These are phyloP conservation scores for Heliosperma pusillum DNA, from an alignment of 148 eudicot genomes.

Conservation along the genomic window DNA sequence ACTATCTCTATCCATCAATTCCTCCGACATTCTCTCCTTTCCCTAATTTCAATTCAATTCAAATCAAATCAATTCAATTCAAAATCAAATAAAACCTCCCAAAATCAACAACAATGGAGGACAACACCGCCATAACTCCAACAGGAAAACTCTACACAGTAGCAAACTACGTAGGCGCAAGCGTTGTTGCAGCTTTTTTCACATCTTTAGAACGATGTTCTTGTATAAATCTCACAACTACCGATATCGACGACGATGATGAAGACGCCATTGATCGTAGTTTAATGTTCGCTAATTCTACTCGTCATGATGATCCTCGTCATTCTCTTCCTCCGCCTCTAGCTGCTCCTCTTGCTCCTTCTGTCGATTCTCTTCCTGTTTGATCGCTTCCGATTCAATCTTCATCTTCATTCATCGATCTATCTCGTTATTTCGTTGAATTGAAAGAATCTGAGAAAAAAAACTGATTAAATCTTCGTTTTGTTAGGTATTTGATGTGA, in stretches of 20 bases:
- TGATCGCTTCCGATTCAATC: conserved; percentile 27
- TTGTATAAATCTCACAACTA: conserved; percentile 60
- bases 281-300: conserved; percentile 43
- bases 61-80: not conserved
- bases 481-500: not conserved
- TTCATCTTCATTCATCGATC: not conserved
- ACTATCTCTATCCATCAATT: no score
- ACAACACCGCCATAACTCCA: conserved; percentile 32
- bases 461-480: not conserved
- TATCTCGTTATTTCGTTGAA: not conserved
- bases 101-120: conserved; percentile 32
- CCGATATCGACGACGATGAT: conserved; percentile 49
- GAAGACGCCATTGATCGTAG: conserved; percentile 66
- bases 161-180: conserved; percentile 64
- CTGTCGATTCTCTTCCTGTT: conserved; percentile 66
- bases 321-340: conserved; percentile 34
- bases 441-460: not conserved
- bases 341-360: conserved; percentile 21
- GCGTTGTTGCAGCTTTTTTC: conserved; percentile 72
- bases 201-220: conserved; percentile 67
- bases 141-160: conserved; percentile 43
- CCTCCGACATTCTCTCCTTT: conserved; percentile 1
- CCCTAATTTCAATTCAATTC: not conserved
- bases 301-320: conserved; percentile 40
- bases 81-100: not conserved